Conservation (phyloP, 2,329 filamentous ascomycete genomes). For the Sclerotinia trifoliorum region DNA sequence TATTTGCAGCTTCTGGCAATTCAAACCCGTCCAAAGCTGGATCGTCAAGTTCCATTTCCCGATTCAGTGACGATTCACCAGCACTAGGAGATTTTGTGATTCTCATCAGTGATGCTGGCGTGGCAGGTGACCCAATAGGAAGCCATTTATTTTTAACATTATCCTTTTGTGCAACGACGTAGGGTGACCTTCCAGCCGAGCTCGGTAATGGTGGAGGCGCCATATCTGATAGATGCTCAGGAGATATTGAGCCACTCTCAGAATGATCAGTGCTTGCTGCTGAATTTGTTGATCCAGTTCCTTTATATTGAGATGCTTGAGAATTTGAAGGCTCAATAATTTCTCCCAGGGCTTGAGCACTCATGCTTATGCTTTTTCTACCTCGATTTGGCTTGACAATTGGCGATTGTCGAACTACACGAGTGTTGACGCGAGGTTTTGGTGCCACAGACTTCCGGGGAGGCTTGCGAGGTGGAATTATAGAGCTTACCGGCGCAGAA, state of each 20-base stretch:
- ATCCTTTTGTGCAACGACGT: conserved; percentile 56
- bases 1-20: conserved; percentile 69
- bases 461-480: conserved; percentile 29
- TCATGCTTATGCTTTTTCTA: conserved; percentile 46
- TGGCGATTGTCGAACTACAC: conserved; percentile 42
- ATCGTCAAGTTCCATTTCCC: conserved; percentile 49
- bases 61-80: conserved; percentile 43
- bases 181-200: conserved; percentile 66
- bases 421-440: conserved; percentile 34
- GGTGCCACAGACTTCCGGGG: conserved; percentile 30
- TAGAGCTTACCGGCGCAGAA: conserved; percentile 33
- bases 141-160: conserved; percentile 41
- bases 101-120: conserved; percentile 85
- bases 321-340: conserved; percentile 41
- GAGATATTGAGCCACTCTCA: conserved; percentile 64
- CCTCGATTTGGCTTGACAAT: conserved; percentile 44
- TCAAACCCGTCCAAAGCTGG: conserved; percentile 63
- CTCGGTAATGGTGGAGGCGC: conserved; percentile 63
- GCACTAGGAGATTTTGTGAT: conserved; percentile 47
- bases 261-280: conserved; percentile 51
- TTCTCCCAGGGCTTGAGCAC: conserved; percentile 44
- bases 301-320: conserved; percentile 42
- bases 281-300: conserved; percentile 38
- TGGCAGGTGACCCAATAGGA: conserved; percentile 60
- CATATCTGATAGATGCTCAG: conserved; percentile 64